These are phyloP conservation scores for Lentithecium fluviatile DNA, from an alignment of 495 filamentous ascomycete genomes.

Conservation along the genomic window DNA sequence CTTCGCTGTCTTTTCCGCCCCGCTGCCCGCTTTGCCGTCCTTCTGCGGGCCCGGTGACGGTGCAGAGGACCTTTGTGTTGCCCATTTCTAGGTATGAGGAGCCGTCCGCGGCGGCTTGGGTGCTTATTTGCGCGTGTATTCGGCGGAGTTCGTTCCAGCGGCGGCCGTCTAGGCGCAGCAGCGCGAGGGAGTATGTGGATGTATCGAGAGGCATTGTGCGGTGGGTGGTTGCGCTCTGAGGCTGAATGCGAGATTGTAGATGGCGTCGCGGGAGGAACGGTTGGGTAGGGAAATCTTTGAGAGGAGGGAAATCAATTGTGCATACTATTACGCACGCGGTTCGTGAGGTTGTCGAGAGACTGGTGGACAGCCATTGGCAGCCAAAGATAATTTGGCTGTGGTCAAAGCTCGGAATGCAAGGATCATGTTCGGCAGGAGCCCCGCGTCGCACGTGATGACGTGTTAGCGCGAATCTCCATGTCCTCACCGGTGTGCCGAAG, in stretches of 20 bases:
- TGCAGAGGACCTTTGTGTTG: slow-evolving; percentile 94
- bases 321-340: too few relatives aligned
- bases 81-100: slow-evolving; percentile 91
- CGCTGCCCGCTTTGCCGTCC: slow-evolving; percentile 52
- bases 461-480: neutral
- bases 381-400: too few relatives aligned
- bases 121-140: slow-evolving; percentile 83
- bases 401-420: neutral
- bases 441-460: neutral
- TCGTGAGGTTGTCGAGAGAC: neutral
- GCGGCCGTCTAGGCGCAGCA: slow-evolving; percentile 87
- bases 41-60: slow-evolving; percentile 79
- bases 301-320: too few relatives aligned
- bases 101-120: slow-evolving; percentile 86
- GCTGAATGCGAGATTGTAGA: too few relatives aligned
- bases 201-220: slow-evolving; percentile 83
- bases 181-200: slow-evolving; percentile 78
- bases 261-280: too few relatives aligned
- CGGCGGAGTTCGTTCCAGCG: slow-evolving; percentile 97
- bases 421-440: neutral
- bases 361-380: neutral
- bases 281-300: too few relatives aligned
- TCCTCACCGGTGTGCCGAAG: too few relatives aligned
- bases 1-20: slow-evolving; percentile 50
- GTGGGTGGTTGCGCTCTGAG: neutral